phyloP scores from a whole-genome alignment of 495 filamentous ascomycete genomes.

The Cercophora scortea region DNA sequence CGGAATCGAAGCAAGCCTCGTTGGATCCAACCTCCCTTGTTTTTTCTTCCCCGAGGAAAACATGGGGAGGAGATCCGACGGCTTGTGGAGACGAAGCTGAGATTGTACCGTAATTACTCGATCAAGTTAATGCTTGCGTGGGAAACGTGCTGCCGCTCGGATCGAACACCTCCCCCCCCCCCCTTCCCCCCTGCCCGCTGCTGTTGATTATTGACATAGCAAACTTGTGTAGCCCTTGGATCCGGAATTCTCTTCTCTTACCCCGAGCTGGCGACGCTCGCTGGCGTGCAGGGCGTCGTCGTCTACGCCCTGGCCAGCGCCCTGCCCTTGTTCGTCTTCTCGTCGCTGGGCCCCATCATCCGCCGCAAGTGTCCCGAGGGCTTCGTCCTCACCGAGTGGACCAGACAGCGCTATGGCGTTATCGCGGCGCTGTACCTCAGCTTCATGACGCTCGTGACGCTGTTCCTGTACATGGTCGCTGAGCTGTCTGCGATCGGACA shows the following conservation, averaged over 20 bases:
- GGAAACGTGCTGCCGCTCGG: slow-evolving; percentile 81
- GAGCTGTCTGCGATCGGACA: slow-evolving; percentile 68
- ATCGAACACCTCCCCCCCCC: slow-evolving; percentile 19
- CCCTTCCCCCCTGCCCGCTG: slow-evolving; percentile 15
- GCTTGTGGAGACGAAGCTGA: slow-evolving; percentile 60
- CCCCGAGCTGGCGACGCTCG: slow-evolving; percentile 70
- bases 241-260: slow-evolving; percentile 73
- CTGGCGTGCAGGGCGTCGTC: slow-evolving; percentile 64
- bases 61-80: slow-evolving; percentile 24
- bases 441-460: slow-evolving; percentile 63
- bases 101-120: slow-evolving; percentile 86
- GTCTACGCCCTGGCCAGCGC: slow-evolving; percentile 63
- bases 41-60: slow-evolving; percentile 3
- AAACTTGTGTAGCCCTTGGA: slow-evolving; percentile 54
- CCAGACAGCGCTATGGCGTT: slow-evolving; percentile 60
- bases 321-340: slow-evolving; percentile 60
- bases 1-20: slow-evolving; percentile 44
- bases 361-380: slow-evolving; percentile 65
- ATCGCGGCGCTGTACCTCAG: slow-evolving; percentile 60
- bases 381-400: slow-evolving; percentile 76
- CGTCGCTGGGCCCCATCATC: slow-evolving; percentile 62
- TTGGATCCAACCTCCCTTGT: slow-evolving; percentile 40
- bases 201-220: slow-evolving; percentile 10
- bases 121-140: slow-evolving; percentile 96
- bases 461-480: slow-evolving; percentile 77